Evolutionary conservation across 2,329 filamentous ascomycete genomes (phyloP).

Genomic region (Paracorniculantispora psalliotae): DNA sequence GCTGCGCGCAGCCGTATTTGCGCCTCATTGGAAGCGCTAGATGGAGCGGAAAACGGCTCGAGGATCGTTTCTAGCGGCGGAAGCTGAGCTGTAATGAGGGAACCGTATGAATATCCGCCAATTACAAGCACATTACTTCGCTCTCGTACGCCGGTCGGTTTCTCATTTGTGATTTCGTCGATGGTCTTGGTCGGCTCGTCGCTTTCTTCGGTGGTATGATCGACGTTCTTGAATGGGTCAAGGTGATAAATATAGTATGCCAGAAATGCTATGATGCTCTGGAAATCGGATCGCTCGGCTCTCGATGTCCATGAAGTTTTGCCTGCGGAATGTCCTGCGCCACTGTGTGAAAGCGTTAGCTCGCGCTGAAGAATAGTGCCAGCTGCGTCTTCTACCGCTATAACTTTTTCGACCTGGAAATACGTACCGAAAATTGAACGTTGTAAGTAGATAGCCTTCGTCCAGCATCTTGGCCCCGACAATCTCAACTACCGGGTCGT

Average conservation of each 20-base stretch:
- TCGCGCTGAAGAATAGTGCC: too few relatives aligned
- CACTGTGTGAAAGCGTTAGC: conserved; percentile 46
- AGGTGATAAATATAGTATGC: conserved; percentile 65
- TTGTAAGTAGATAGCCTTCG: conserved; percentile 69
- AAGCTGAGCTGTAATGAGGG: conserved; percentile 70
- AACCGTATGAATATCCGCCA: conserved; percentile 87
- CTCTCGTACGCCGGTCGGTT: neutral
- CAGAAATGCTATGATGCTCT: conserved; percentile 75
- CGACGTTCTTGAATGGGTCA: conserved; percentile 29
- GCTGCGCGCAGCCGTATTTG: conserved; percentile 68
- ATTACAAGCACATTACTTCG: conserved; percentile 47
- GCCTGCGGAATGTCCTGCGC: conserved; percentile 68
- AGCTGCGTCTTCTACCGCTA: too few relatives aligned
- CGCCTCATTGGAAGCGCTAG: conserved; percentile 52
- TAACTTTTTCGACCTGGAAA: too few relatives aligned
- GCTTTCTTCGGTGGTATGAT: neutral
- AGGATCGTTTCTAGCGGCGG: conserved; percentile 59
- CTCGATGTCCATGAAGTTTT: conserved; percentile 83
- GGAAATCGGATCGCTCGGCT: conserved; percentile 77
- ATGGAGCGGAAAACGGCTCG: conserved; percentile 49
- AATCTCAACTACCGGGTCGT: conserved; percentile 73
- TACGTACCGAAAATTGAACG: conserved; percentile 83
- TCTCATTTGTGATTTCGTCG: neutral
- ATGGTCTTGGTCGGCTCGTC: neutral
- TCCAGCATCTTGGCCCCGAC: conserved; percentile 61